Conservation (phyloP, 164 flowering plant genomes). For the Saururus chinensis region DNA sequence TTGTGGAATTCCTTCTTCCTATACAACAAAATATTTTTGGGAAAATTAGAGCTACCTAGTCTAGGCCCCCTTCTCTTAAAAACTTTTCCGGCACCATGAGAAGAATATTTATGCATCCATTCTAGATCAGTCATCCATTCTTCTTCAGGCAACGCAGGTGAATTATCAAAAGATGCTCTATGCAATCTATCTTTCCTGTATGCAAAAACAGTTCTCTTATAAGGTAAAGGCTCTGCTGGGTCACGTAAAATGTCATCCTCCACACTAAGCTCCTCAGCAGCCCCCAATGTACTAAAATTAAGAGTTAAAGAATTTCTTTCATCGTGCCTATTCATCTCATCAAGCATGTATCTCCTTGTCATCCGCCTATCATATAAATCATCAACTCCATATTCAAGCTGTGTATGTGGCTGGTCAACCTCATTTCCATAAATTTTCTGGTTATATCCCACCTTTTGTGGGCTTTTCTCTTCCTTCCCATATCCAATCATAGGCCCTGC, state of each 20-base stretch:
- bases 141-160: constrained; percentile 3
- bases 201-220: constrained; percentile 9
- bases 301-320: constrained; percentile 8
- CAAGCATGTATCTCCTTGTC: constrained; percentile 13
- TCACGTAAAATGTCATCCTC: constrained; percentile 13
- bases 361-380: constrained; percentile 13
- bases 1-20: constrained; percentile 11
- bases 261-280: constrained; percentile 5
- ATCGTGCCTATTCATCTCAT: constrained; percentile 12
- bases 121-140: constrained; percentile 6
- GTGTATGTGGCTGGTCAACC: constrained; percentile 10
- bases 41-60: constrained; percentile 13
- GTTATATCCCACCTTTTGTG: constrained; percentile 11
- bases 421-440: constrained; percentile 7
- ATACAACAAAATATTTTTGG: constrained; percentile 6
- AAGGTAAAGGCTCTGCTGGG: constrained; percentile 4
- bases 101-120: constrained; percentile 2
- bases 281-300: constrained; percentile 12
- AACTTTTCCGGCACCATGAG: constrained; percentile 8
- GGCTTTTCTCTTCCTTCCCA: constrained; percentile 11
- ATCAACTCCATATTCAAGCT: constrained; percentile 8
- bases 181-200: constrained; percentile 7
- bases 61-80: constrained; percentile 25
- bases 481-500: constrained; percentile 9
- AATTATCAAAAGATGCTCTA: constrained; percentile 4